phyloP scores from a whole-genome alignment of 176 grass and related monocot genomes.

The Eleusine coracana region DNA sequence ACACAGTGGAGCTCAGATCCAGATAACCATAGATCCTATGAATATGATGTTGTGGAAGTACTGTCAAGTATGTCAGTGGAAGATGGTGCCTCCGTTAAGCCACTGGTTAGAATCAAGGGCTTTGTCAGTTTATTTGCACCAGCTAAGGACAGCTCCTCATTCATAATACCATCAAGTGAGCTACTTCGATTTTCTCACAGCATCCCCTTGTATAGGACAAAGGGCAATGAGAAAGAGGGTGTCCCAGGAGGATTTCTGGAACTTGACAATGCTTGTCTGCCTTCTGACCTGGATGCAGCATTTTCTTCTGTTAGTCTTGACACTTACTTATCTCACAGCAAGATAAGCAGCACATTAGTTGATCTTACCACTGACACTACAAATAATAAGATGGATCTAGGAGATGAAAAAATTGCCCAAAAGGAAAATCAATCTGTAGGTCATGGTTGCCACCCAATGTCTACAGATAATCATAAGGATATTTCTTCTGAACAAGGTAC shows the following conservation, averaged over 20 bases:
- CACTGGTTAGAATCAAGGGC: constrained; percentile 76
- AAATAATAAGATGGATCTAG: constrained; percentile 13
- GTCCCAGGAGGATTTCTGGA: constrained; percentile 80
- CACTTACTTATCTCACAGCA: constrained; percentile 40
- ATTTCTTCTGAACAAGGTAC: constrained; percentile 34
- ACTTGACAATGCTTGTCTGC: constrained; percentile 83
- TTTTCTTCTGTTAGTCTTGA: constrained; percentile 64
- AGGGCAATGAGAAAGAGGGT: constrained; percentile 71
- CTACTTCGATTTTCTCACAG: constrained; percentile 86
- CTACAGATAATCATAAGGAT: constrained; percentile 33
- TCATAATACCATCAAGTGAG: constrained; percentile 58
- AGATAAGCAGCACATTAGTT: constrained; percentile 21
- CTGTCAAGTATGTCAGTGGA: constrained; percentile 54
- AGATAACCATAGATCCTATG: constrained; percentile 66
- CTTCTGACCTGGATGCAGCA: constrained; percentile 54
- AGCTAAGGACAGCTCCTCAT: constrained; percentile 45
- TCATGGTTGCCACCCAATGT: not conserved
- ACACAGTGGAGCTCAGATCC: constrained; percentile 75
- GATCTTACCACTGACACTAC: constrained; percentile 33
- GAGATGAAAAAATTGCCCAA: constrained; percentile 37
- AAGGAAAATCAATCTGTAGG: constrained; percentile 29
- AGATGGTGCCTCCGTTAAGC: constrained; percentile 57
- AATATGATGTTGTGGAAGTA: constrained; percentile 79
- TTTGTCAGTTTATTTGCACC: constrained; percentile 80
- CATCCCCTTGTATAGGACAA: constrained; percentile 69